Evolutionary conservation across 164 flowering plant species (phyloP), one percentile per base, ranked within the genome.

Genomic region (Saururus chinensis): DNA sequence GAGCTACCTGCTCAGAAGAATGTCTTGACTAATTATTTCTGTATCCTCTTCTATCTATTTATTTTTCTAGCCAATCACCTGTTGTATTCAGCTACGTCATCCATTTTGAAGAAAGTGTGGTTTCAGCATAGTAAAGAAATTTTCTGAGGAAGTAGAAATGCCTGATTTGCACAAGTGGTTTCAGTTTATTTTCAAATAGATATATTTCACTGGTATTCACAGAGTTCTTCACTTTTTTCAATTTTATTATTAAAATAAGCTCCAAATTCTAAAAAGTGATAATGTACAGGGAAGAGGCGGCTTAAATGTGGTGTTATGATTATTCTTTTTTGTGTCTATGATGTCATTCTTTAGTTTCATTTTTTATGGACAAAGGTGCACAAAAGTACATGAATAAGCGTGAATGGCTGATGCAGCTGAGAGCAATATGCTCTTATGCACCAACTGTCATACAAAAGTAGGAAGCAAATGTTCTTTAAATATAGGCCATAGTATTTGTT

Each of bases 1-100:
- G 88, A 83, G 67, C 77, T 88, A 77, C 95, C 93, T 35, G 88
- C 74, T 37, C 85, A 90, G 79, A 91, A 83, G 70, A 93, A 93
- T 84, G 79, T 88, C 53, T 65, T 90, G 67, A 90, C 97, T 14
- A 90, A 88, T 59, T 93, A 93, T 63, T 87, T 91, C 63, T 89
- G 98, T 92, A 92, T 87, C 92, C 93, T 53, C 61, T 23, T 26
- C 56, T 9, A 19, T 9, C 4, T 20, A 10, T 53, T 53, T 9
- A 53, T n/a, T 23, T 19, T 4, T 53, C 12, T 9, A 53, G 4
- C 11, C 11, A 23, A 9, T 7, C 22, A 53, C 12, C 12, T 23
- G 6, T 53, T n/a, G 20, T 19, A 19, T 23, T 10, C 12, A 9
- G 22, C 20, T 53, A 19, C 8, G 20, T 11, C 19, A 0, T 23